A percentile compares a stretch with the other conserved stretches of the same genome.
Evolutionary conservation across 495 filamentous ascomycete species (phyloP).

Genomic region (Lophiostoma macrostomum): DNA sequence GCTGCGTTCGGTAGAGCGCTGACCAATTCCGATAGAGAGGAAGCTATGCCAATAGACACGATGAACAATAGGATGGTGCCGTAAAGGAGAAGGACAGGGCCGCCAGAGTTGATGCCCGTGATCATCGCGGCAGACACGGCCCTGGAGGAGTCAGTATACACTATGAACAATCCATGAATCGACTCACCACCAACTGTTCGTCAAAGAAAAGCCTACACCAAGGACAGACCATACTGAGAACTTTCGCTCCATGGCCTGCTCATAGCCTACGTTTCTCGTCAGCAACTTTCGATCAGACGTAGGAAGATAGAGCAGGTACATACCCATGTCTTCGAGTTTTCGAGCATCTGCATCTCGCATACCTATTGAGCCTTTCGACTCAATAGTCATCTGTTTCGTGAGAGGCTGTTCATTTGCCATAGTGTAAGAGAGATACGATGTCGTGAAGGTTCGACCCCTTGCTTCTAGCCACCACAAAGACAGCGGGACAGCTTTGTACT

Average conservation of each 20-base stretch:
- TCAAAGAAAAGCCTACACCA: constrained; percentile 56
- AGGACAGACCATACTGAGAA: constrained; percentile 55
- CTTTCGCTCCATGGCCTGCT: constrained; percentile 53
- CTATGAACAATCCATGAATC: too few species aligned
- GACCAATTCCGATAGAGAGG: constrained; percentile 54
- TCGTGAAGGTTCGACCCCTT: too few species aligned
- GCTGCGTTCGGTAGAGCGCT: constrained; percentile 57
- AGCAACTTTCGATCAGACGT: neutral
- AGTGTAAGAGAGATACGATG: too few species aligned
- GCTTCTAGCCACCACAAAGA: too few species aligned
- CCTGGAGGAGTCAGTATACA: too few species aligned
- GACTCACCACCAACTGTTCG: constrained; percentile 62
- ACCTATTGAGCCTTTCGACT: neutral
- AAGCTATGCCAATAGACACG: constrained; percentile 51
- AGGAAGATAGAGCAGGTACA: neutral
- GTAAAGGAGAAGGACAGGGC: constrained; percentile 56
- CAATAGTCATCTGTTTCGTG: neutral
- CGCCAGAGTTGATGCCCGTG: constrained; percentile 56
- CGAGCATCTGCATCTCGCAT: constrained; percentile 14
- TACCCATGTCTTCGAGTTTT: constrained; percentile 49
- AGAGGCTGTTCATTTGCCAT: too few species aligned
- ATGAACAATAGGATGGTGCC: constrained; percentile 53
- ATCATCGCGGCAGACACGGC: constrained; percentile 54
- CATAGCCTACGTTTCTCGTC: constrained; percentile 38
- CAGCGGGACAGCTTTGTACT: too few species aligned